A percentile compares a stretch with the other conserved stretches of the same genome.
Evolutionary conservation across 495 filamentous ascomycete species (phyloP).

Genomic region (Annulohypoxylon nitens): DNA sequence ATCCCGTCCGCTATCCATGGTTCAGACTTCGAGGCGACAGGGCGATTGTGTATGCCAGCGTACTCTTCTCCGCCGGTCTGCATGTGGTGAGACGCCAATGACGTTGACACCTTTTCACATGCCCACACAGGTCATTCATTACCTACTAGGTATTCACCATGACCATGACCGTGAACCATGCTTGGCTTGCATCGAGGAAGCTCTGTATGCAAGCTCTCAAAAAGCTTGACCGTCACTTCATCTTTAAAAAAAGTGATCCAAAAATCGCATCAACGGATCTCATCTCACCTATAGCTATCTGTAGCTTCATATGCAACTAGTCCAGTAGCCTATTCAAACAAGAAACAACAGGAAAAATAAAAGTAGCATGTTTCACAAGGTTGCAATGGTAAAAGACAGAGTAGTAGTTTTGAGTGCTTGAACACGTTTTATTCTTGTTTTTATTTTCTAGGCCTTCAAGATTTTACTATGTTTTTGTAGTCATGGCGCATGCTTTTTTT

Average conservation of each 20-base stretch:
- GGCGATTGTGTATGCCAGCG: slow-evolving; percentile 30
- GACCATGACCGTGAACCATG: too few relatives aligned
- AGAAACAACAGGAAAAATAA: slow-evolving; percentile 3
- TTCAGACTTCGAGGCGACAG: slow-evolving; percentile 22
- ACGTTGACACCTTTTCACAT: slow-evolving; percentile 33
- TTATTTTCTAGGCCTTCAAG: slow-evolving; percentile 50
- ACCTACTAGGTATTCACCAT: neutral
- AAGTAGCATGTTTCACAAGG: slow-evolving; percentile 5
- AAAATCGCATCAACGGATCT: neutral
- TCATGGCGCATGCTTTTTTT: slow-evolving; percentile 51
- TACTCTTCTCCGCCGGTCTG: slow-evolving; percentile 34
- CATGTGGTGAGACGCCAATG: slow-evolving; percentile 32
- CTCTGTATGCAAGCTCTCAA: neutral
- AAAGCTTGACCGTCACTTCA: slow-evolving; percentile 18
- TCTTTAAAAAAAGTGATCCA: too few relatives aligned
- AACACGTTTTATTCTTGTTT: slow-evolving; percentile 48
- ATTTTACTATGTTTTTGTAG: slow-evolving; percentile 48
- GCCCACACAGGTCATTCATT: neutral
- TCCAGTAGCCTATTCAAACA: slow-evolving; percentile 11
- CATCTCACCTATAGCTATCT: slow-evolving; percentile 5
- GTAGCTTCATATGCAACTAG: neutral
- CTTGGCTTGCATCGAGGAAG: neutral
- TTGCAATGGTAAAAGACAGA: slow-evolving; percentile 20
- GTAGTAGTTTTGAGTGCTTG: slow-evolving; percentile 10
- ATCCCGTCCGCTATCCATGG: slow-evolving; percentile 24